A percentile compares a stretch with the other conserved stretches of the same genome.
These are phyloP conservation scores for Chalciporus sphaerocephalus DNA, from an alignment of 768 basidiomycete genomes.

Conservation along the genomic window DNA sequence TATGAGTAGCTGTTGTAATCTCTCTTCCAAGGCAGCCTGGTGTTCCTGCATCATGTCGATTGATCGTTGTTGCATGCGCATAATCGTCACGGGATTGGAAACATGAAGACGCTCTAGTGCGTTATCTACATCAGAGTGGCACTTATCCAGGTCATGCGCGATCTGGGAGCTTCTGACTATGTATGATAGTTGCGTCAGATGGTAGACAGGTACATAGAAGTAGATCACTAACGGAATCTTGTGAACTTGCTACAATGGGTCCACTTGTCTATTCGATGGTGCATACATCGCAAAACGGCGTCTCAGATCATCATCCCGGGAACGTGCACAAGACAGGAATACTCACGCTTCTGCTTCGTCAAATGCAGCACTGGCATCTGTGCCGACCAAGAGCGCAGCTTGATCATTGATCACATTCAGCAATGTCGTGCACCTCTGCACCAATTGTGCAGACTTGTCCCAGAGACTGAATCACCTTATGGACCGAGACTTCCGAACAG, in stretches of 20 bases:
- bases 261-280: slow-evolving; percentile 37
- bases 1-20: slow-evolving; percentile 39
- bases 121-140: slow-evolving; percentile 38
- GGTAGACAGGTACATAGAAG: not conserved
- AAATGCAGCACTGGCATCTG: slow-evolving; percentile 36
- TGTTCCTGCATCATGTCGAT: slow-evolving; percentile 26
- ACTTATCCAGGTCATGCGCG: slow-evolving; percentile 42
- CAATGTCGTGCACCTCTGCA: slow-evolving; percentile 39
- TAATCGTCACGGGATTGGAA: slow-evolving; percentile 16
- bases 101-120: slow-evolving; percentile 44
- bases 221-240: slow-evolving; percentile 35
- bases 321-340: not conserved
- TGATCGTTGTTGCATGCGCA: slow-evolving; percentile 30
- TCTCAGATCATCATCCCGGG: not conserved
- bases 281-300: slow-evolving; percentile 36
- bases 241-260: slow-evolving; percentile 36
- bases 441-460: slow-evolving; percentile 38
- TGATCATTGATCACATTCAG: slow-evolving; percentile 40
- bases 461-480: slow-evolving; percentile 40
- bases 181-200: slow-evolving; percentile 4
- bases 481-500: slow-evolving; percentile 44
- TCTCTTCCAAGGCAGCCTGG: slow-evolving; percentile 33
- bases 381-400: slow-evolving; percentile 35
- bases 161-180: slow-evolving; percentile 47
- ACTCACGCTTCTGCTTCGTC: slow-evolving; percentile 46